Evolutionary conservation across 2,329 filamentous ascomycete species (phyloP), one percentile per base, ranked within the genome.

Genomic region (Reticulascus tulasneorum): DNA sequence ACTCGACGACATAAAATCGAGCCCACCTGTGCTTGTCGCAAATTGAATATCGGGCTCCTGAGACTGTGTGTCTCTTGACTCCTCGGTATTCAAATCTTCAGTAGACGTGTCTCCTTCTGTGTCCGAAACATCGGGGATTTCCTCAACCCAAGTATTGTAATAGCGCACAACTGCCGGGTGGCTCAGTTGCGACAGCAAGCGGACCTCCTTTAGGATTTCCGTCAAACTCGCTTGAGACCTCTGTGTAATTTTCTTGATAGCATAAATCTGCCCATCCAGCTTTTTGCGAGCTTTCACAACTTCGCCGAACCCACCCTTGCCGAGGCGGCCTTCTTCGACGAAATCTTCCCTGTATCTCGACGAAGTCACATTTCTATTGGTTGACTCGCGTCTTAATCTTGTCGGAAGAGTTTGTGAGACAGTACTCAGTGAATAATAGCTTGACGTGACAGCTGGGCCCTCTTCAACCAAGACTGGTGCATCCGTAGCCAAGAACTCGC

Each of bases 211-310:
- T 18, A 91, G 58, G 10, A 90, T 82, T 54, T 95, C 86, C 1
- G 85, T 90, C 24, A 97, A 69, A 39, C 85, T 86, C 40, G 82
- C 75, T 18, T 84, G 77, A 1, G 87, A 87, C 33, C 83, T 82
- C 48, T 93, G 86, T 2, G 82, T 87, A 44, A 98, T 93, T 58
- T 97, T 96, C 60, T 98, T 98, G 56, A 98, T 86, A 13, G 93
- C 93, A 61, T 97, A 98, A 27, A 94, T 83, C 39, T 90, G 86
- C 1, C 87, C 87, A 56, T 97, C 93, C 5, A 96, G 77, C 63
- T 46, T 95, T 60, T 95, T 94, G 21, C 91, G 79, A 4, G 91
- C 91, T 58, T 95, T 94, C 37, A 97, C 88, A 16, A 98, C 93
- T 62, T 96, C 88, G 6, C 93, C 93, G 62, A 95, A 98, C 0